Conservation (phyloP, 352 stramenopile genomes). For the Phytopythium helicoides region DNA sequence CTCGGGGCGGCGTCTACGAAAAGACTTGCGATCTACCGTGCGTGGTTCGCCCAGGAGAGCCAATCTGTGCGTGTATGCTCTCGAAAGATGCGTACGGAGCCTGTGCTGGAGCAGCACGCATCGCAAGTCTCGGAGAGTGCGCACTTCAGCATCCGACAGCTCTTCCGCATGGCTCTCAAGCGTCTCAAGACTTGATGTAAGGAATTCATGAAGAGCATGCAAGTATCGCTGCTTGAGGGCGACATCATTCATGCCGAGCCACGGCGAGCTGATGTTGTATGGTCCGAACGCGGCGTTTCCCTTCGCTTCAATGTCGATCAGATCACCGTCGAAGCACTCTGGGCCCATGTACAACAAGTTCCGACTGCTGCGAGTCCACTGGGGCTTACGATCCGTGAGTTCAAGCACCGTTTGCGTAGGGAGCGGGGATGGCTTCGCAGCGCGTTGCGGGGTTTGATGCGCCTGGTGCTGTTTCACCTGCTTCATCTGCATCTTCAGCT, state of each 20-base stretch:
- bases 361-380: conserved; percentile 56
- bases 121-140: conserved; percentile 56
- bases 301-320: conserved; percentile 60
- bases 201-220: conserved; percentile 68
- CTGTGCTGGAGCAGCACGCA: conserved; percentile 77
- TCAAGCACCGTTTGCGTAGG: conserved; percentile 19
- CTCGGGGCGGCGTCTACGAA: conserved; percentile 63
- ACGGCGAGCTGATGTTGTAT: conserved; percentile 55
- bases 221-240: conserved; percentile 72
- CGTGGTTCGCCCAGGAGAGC: conserved; percentile 62
- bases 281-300: conserved; percentile 49
- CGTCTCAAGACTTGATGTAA: conserved; percentile 58
- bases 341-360: conserved; percentile 61
- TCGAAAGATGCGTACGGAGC: conserved; percentile 54
- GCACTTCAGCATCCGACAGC: conserved; percentile 39
- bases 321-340: conserved; percentile 62
- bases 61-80: conserved; percentile 60
- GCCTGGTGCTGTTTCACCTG: neutral
- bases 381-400: conserved; percentile 40
- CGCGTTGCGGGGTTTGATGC: neutral
- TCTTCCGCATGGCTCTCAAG: conserved; percentile 39
- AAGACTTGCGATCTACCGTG: conserved; percentile 69
- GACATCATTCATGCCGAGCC: conserved; percentile 68
- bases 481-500: neutral
- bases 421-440: neutral